These are phyloP conservation scores for Cryptosporidium tyzzeri DNA, from an alignment of 169 alveolate species.

Conservation along the genomic window DNA sequence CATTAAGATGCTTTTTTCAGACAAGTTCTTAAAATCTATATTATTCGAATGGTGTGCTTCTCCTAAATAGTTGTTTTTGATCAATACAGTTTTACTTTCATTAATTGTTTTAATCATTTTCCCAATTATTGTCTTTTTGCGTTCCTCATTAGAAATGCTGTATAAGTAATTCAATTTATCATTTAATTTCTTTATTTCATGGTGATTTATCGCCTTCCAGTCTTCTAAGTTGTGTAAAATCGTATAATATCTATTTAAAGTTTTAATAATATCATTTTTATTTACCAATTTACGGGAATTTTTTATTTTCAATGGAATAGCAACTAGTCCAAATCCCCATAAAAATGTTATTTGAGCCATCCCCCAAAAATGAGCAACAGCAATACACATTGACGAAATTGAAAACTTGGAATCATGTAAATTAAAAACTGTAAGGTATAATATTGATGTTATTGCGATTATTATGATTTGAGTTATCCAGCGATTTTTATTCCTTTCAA, in stretches of 20 bases:
- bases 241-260: slow-evolving; percentile 12
- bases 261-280: neutral
- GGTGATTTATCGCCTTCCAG: slow-evolving; percentile 32
- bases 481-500: slow-evolving; percentile 19
- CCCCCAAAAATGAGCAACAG: slow-evolving; percentile 47
- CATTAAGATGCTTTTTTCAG: neutral
- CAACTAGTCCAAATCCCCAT: slow-evolving; percentile 46
- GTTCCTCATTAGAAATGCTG: slow-evolving; percentile 7
- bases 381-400: slow-evolving; percentile 25
- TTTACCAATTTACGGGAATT: neutral
- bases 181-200: slow-evolving; percentile 7
- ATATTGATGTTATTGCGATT: neutral
- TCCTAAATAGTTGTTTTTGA: neutral
- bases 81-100: neutral
- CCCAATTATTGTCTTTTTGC: neutral
- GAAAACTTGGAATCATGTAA: slow-evolving; percentile 2
- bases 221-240: slow-evolving; percentile 20
- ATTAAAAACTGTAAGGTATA: neutral
- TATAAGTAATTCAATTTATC: slow-evolving; percentile 17
- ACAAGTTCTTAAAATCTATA: neutral
- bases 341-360: slow-evolving; percentile 33
- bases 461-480: slow-evolving; percentile 25
- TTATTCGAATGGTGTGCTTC: neutral
- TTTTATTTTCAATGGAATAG: slow-evolving; percentile 33
- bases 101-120: slow-evolving; percentile 16